Base-by-base conservation (phyloP, 805 yeast species). In the Starmerella cellae region DNA sequence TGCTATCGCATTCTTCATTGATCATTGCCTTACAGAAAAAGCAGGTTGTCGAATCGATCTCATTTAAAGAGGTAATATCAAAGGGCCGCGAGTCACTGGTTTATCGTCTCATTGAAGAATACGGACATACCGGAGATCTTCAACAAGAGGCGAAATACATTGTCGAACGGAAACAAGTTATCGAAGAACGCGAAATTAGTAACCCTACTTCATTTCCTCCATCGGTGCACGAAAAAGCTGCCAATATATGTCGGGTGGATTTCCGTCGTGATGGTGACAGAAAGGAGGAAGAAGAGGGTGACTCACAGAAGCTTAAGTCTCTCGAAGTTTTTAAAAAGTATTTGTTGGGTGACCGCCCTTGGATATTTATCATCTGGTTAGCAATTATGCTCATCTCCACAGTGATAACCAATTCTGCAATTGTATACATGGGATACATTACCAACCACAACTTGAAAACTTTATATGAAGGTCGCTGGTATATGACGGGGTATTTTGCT, bases 401-500 rank as follows among this genome's bases (percentile, higher is more conserved):
- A 9, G 20, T 50, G n/a, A 14, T 48, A 11, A 47, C 50, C 31
- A 52, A 47, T 43, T 24, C 33, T 5, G 36, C 43, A 27, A 47
- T 43, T 22, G 41, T 50, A 13, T 50, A 51, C 46, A 41, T 52
- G 16, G 55, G 55, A 5, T 33, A 39, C 13, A 37, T 50, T 30
- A 44, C 55, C 14, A 47, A 48, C 34, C 44, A 49, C 18, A 27
- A 36, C 34, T 38, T 52, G 33, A 6, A 40, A 6, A 43, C 35
- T 31, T 38, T 52, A 11, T 17, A 13, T 3, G 50, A 49, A 5
- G 55, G 48, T 5, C 35, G 37, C 5, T 71, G 64, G 55, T 88
- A 87, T 55, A 66, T 91, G 53, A 76, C 79, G 20, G 69, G 81
- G 42, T 91, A 88, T 58, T 94, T 97, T 41, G 48, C 11, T 41